Base-by-base conservation (phyloP, 495 filamentous ascomycete species). In the Talaromyces borbonicus region DNA sequence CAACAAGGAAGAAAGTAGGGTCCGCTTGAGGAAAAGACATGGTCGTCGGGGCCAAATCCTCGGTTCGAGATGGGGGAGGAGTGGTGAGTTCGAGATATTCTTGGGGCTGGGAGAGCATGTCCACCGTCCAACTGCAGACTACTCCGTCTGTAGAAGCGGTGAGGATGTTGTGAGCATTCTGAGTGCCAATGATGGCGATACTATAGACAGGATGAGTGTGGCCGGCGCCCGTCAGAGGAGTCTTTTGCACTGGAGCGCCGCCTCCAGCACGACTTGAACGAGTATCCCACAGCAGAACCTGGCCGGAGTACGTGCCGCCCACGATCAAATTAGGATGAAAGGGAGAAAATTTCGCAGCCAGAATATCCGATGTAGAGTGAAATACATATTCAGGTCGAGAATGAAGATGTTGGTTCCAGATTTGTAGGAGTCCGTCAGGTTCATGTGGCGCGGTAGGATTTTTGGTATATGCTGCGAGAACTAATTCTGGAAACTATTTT, bases 261-360 rank as follows among this genome's bases (percentile, higher is more conserved):
- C 86, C 86, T 15, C 85, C 80, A 5, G 65, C 67, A 29, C 67
- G 68, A 5, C 70, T 72, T 25, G 67, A 69, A 14, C 92, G 80
- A 18, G 89, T 97, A 58, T 99, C 92, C 92, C 92, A 99, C n/a
- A 99, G 77, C 8, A 95, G 79, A 8, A 99, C 88, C 68, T 99
- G 93, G 22, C 92, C 92, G 43, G 82, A 90, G 65, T 99, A 99
- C 31, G 87, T 83, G 25, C 92, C 92, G 47, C 89, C 92, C 50
- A 99, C 78, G 55, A 99, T 90, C 26, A 97, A 73, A 49, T 92
- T 94, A 2, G 92, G 90, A 56, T 97, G 93, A 61, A 95, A 95
- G 0, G 92, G 93, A 18, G 92, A 96, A 66, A 97, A 99, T 56
- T 90, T 90, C 48, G 92, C 90, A 0, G 89, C 81, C 14, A 97